phyloP scores from a whole-genome alignment of 139 green algal species.

The Tetradesmus obliquus region DNA sequence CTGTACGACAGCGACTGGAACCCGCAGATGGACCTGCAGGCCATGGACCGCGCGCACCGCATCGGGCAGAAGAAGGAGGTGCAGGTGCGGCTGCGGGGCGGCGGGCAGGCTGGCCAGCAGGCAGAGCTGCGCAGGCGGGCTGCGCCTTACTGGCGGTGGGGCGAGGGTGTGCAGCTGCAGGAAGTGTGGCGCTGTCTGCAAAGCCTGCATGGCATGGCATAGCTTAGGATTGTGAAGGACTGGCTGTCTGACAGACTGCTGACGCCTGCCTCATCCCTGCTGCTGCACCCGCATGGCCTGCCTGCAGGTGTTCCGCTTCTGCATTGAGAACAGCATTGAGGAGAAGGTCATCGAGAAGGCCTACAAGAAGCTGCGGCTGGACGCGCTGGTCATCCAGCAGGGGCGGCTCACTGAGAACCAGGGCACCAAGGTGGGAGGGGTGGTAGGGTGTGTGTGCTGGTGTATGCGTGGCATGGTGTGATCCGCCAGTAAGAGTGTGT shows the following conservation, averaged over 20 bases:
- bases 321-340: constrained; percentile 97
- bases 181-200: too few species aligned
- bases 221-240: background rate
- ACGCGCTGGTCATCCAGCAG: constrained; percentile 99
- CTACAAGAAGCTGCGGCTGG: constrained; percentile 99
- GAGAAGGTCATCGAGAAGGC: constrained; percentile 99
- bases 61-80: constrained; percentile 99
- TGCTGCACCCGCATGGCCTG: background rate
- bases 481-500: background rate
- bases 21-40: constrained; percentile 94
- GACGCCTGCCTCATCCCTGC: background rate
- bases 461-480: background rate
- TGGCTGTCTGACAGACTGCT: background rate
- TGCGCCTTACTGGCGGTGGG: too few species aligned
- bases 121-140: too few species aligned
- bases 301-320: constrained; percentile 93
- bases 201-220: too few species aligned
- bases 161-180: too few species aligned
- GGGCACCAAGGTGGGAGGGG: constrained; percentile 65
- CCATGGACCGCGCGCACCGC: constrained; percentile 98
- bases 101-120: background rate
- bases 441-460: background rate
- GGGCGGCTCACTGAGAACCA: constrained; percentile 94
- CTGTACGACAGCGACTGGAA: constrained; percentile 97
- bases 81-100: constrained; percentile 58